Base-by-base conservation (phyloP, 2,329 filamentous ascomycete species). In the Aureobasidium sp. region DNA sequence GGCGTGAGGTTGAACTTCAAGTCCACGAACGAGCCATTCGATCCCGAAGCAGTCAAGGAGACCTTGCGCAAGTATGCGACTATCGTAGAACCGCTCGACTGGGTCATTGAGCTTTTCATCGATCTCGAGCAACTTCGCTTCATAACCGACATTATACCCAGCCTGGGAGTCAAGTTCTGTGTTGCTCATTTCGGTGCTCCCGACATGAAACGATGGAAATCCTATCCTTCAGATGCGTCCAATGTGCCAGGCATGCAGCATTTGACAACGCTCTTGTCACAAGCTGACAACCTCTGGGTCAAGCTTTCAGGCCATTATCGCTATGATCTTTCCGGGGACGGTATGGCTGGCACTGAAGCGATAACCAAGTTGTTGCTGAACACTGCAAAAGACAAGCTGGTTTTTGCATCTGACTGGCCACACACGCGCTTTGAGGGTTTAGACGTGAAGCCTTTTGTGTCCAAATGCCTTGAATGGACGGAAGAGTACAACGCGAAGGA, bases 361-460 rank as follows among this genome's bases (percentile, higher is more conserved):
- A 71, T 86, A 42, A 78, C 77, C 9, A 72, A 70, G 15, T 79
- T 84, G 66, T 70, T 86, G 8, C 66, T 85, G 37, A 69, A 70
- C 3, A 70, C 77, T 5, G 79, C 76, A 12, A 75, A 75, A 2
- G 70, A 76, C 20, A 74, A 78, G 17, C 74, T 84, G 11, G 78
- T 86, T 0, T 87, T 84, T 70, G 83, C 82, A 1, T 84, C 82
- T 0, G 84, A 87, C 67, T 87, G 84, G 84, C 84, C 84, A 22
- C 84, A 87, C 70, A 87, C 85, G 3, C 75, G 84, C 14, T 86
- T 82, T 63, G 81, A 84, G 25, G 79, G 79, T 2, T 66, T 84
- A 2, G 79, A 87, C 67, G 81, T 85, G 25, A 74, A 70, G 51
- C 80, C 79, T 0, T 86, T 82, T 69, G 76, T 84, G 31, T 76